Evolutionary conservation across 345 rosid species (phyloP).

Genomic region (Gossypium ekmanianum): DNA sequence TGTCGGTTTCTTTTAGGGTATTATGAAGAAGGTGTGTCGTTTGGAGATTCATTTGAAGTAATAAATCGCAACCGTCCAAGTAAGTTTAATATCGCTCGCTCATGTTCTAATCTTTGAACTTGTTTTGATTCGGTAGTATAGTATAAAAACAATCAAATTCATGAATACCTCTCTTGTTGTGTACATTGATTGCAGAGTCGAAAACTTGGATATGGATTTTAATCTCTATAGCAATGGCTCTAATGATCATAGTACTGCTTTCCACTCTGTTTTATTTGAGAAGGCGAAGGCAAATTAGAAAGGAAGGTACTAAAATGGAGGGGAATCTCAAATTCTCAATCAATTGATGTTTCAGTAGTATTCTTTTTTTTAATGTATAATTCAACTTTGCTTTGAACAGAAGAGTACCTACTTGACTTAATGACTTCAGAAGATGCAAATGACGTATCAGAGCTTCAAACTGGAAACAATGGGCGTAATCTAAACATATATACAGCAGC

Average conservation of each 20-base stretch:
- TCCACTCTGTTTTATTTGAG: not conserved
- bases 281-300: not conserved
- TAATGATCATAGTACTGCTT: not conserved
- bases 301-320: not conserved
- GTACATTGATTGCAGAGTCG: not conserved
- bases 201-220: not conserved
- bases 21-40: not conserved
- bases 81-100: not conserved
- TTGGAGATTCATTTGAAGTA: not conserved
- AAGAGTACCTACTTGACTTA: not conserved
- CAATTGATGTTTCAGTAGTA: no score
- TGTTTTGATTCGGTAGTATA: not conserved
- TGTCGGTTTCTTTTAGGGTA: constrained; percentile 2
- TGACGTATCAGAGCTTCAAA: not conserved
- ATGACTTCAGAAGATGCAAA: not conserved
- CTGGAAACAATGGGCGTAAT: not conserved
- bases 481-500: constrained; percentile 5
- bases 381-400: constrained; percentile 5
- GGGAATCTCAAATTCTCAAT: no score
- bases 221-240: not conserved
- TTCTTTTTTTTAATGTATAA: no score
- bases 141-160: not conserved
- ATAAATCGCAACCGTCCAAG: not conserved
- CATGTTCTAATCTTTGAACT: not conserved
- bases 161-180: not conserved